Evolutionary conservation across 352 stramenopile species (phyloP).

Genomic region (Pythium myriotylum): DNA sequence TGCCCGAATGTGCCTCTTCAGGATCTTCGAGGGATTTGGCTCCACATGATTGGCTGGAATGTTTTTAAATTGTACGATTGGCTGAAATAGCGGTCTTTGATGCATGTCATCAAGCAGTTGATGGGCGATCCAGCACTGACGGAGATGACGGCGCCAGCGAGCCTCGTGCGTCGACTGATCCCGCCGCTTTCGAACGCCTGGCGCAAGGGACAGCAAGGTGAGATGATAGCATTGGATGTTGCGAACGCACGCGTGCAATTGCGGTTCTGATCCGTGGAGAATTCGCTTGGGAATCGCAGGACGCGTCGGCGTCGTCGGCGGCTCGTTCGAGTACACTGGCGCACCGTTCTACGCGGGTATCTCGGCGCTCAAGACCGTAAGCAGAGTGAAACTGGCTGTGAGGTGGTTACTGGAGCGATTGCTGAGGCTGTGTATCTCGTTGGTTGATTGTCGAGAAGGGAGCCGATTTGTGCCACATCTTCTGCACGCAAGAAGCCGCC

Average conservation of each 20-base stretch:
- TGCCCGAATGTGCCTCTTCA: conserved; percentile 15
- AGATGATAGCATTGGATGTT: neutral
- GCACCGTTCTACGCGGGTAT: conserved; percentile 97
- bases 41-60: conserved; percentile 24
- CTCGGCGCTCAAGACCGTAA: conserved; percentile 90
- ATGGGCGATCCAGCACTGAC: neutral
- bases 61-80: conserved; percentile 13
- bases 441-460: conserved; percentile 41
- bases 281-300: conserved; percentile 35
- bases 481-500: conserved; percentile 93
- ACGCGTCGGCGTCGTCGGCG: conserved; percentile 93
- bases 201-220: conserved; percentile 82
- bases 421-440: neutral
- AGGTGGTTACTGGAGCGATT: neutral
- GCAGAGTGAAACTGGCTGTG: neutral
- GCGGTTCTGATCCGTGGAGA: neutral
- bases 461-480: conserved; percentile 95
- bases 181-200: conserved; percentile 62
- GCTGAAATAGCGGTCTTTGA: conserved; percentile 5
- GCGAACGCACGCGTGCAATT: neutral
- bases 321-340: conserved; percentile 97
- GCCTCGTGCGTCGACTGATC: conserved; percentile 52
- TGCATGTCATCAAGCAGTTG: conserved; percentile 4
- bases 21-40: conserved; percentile 4
- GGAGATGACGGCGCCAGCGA: conserved; percentile 3